Evolutionary conservation across 2,329 filamentous ascomycete genomes (phyloP), one percentile per base, ranked within the genome.

Genomic region (Paraphoma sp.): DNA sequence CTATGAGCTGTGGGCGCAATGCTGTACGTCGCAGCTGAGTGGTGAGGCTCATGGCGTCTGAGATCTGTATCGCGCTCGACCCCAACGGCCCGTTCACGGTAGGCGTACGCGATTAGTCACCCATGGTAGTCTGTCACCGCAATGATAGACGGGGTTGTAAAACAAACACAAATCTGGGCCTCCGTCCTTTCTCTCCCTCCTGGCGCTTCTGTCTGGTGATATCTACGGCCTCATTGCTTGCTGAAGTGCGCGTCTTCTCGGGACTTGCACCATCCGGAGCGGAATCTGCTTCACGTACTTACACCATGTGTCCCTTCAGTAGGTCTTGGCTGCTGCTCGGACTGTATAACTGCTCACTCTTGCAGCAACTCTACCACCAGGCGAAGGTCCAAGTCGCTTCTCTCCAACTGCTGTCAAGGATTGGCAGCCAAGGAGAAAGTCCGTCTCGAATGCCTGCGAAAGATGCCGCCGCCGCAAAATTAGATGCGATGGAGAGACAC

Each of bases 371-470:
- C 54, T 75, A 18, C 73, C 73, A 48, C 48, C 61, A 12, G 70
- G 65, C 30, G 73, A 75, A 52, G 70, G 67, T 2, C 69, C 71
- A 9, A 62, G 52, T 48, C 61, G 67, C 46, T 73, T 72, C 59
- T 72, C 72, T 16, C 71, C 72, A 4, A 62, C 64, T 23, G 61
- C 70, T 29, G 69, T 75, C 17, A 69, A 67, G 46, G 71, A 75
- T 45, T 76, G 74, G 74, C 71, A 74, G 33, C 70, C 74, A 1
- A 54, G 74, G 28, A 56, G 71, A 33, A 76, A 76, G 62, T 75
- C 73, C 6, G 74, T 76, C 9, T 74, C 73, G 42, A 76, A 76
- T 53, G 74, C 74, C 14, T 76, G 74, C 55, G 74, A 76, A 57
- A 60, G 74, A 17, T 76, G 74, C 56, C 63, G 74, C 29, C 62